phyloP scores from a whole-genome alignment of 1,139 yeast genomes.

The Schizosaccharomyces versatilis region DNA sequence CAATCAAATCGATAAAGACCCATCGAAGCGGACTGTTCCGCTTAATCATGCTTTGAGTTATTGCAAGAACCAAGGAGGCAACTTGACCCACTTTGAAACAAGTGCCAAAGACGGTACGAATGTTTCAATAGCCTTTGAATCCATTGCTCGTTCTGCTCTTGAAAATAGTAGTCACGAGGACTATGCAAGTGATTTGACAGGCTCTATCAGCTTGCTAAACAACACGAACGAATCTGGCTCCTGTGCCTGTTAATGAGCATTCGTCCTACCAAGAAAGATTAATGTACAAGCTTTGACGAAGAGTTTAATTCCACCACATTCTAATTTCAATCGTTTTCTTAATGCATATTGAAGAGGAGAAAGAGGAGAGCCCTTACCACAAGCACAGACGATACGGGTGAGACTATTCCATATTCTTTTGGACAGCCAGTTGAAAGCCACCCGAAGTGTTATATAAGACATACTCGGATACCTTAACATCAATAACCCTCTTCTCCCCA shows the following conservation, averaged over 20 bases:
- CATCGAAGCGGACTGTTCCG: conserved; percentile 54
- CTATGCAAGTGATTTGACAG: conserved; percentile 10
- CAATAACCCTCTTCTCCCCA: conserved; percentile 1
- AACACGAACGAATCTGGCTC: conserved; percentile 5
- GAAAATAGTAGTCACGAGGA: conserved; percentile 66
- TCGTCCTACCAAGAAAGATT: too few relatives aligned
- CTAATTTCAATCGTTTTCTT: too few relatives aligned
- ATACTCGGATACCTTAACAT: too few relatives aligned
- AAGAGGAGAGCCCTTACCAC: too few relatives aligned
- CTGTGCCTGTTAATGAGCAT: conserved; percentile 4
- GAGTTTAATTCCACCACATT: too few relatives aligned
- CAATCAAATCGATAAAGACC: conserved; percentile 86
- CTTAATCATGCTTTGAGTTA: conserved; percentile 68
- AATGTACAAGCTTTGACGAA: too few relatives aligned
- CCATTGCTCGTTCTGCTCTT: conserved; percentile 81
- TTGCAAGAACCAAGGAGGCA: conserved; percentile 49
- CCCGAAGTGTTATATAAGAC: too few relatives aligned
- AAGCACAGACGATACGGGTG: too few relatives aligned
- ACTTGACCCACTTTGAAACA: conserved; percentile 81
- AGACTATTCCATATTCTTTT: too few relatives aligned
- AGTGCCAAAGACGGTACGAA: conserved; percentile 81
- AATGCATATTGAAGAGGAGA: too few relatives aligned
- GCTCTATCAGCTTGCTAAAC: conserved; percentile 8
- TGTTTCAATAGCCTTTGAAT: conserved; percentile 88
- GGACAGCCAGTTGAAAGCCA: too few relatives aligned